These are phyloP conservation scores for Ophiostoma quercus DNA, from an alignment of 2,329 filamentous ascomycete genomes.

Conservation along the genomic window DNA sequence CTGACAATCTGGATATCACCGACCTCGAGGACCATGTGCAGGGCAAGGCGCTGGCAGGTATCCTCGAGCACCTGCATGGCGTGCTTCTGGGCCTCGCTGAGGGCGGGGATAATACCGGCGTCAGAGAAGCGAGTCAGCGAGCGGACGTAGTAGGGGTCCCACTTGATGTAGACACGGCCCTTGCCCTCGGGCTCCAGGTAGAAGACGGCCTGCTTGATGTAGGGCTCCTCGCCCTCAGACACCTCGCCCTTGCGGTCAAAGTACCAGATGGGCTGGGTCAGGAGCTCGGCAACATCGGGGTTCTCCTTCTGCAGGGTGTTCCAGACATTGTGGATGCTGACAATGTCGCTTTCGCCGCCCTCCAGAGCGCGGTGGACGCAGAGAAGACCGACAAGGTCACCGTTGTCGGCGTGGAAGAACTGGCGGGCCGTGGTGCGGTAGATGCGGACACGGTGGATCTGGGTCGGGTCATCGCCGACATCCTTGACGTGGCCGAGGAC, in stretches of 20 bases:
- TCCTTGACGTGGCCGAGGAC: slow-evolving; percentile 88
- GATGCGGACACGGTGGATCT: slow-evolving; percentile 83
- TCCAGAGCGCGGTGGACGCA: slow-evolving; percentile 73
- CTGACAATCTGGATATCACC: slow-evolving; percentile 84
- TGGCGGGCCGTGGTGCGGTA: slow-evolving; percentile 82
- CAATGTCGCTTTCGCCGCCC: slow-evolving; percentile 79
- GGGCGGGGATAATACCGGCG: slow-evolving; percentile 63
- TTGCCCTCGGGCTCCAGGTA: slow-evolving; percentile 67
- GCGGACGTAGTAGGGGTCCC: slow-evolving; percentile 83
- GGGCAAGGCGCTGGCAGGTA: slow-evolving; percentile 64
- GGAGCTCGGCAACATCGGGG: slow-evolving; percentile 69
- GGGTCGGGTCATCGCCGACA: slow-evolving; percentile 70
- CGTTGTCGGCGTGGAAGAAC: slow-evolving; percentile 81
- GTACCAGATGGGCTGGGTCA: slow-evolving; percentile 80
- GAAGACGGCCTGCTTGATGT: slow-evolving; percentile 65
- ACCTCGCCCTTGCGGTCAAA: slow-evolving; percentile 87
- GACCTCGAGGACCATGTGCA: slow-evolving; percentile 82
- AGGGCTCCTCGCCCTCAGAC: slow-evolving; percentile 67
- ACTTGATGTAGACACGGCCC: slow-evolving; percentile 72
- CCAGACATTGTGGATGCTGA: slow-evolving; percentile 73
- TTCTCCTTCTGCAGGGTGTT: slow-evolving; percentile 70
- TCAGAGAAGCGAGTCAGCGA: slow-evolving; percentile 71
- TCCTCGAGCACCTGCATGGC: slow-evolving; percentile 68
- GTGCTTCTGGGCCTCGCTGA: slow-evolving; percentile 63
- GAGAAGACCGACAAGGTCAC: slow-evolving; percentile 75